Conservation (phyloP, 2,329 filamentous ascomycete species). For the Podosphaera fusca region DNA sequence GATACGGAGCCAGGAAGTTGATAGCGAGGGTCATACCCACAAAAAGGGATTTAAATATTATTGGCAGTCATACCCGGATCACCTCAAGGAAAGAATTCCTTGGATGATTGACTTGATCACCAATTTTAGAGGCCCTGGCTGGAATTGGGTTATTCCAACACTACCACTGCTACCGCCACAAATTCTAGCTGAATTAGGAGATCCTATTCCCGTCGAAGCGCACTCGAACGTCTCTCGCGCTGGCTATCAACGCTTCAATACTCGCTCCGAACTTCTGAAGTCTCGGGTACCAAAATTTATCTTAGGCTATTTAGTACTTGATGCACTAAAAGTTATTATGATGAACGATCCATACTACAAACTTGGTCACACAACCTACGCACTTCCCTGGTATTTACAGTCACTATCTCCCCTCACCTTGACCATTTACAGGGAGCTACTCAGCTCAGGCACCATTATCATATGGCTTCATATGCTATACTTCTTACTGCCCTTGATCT, state of each 20-base stretch:
- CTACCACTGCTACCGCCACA: constrained; percentile 25
- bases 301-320: constrained; percentile 41
- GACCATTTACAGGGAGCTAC: constrained; percentile 29
- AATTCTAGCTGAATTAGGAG: constrained; percentile 18
- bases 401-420: constrained; percentile 23
- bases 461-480: constrained; percentile 37
- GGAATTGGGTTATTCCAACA: constrained; percentile 30
- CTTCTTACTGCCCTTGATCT: constrained; percentile 32
- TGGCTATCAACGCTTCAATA: constrained; percentile 24
- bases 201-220: constrained; percentile 18
- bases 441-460: constrained; percentile 33
- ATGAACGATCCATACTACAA: constrained; percentile 62
- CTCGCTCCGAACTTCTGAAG: constrained; percentile 23
- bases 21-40: background rate
- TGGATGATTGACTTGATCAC: constrained; percentile 33
- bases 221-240: constrained; percentile 18
- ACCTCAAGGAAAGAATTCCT: constrained; percentile 24
- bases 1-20: background rate
- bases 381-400: constrained; percentile 23
- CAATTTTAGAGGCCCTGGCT: constrained; percentile 32
- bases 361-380: constrained; percentile 22
- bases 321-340: constrained; percentile 44
- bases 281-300: constrained; percentile 24
- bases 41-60: constrained; percentile 22
- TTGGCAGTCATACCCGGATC: constrained; percentile 36